phyloP scores from a whole-genome alignment of 495 filamentous ascomycete species.

The Hypoxylon rickii region DNA sequence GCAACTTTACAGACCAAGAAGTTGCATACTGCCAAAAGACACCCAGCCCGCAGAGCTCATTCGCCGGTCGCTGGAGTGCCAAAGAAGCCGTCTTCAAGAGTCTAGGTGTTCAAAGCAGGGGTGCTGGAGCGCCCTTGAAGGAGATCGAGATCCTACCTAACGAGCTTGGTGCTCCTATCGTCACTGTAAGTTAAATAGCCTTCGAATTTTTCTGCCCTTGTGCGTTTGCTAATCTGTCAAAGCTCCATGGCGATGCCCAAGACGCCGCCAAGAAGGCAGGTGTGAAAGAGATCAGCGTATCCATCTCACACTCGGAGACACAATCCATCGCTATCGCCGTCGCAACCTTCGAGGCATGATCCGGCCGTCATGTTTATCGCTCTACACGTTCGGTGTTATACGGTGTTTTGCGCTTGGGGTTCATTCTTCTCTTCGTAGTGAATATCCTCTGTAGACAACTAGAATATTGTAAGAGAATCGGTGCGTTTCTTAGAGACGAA shows the following conservation, averaged over 20 bases:
- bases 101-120: slow-evolving; percentile 83
- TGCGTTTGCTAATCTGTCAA: slow-evolving; percentile 46
- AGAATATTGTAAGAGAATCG: slow-evolving; percentile 3
- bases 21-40: slow-evolving; percentile 83
- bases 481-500: slow-evolving; percentile 8
- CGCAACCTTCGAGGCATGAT: slow-evolving; percentile 62
- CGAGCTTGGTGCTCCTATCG: slow-evolving; percentile 78
- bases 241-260: slow-evolving; percentile 86
- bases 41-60: slow-evolving; percentile 73
- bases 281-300: slow-evolving; percentile 84
- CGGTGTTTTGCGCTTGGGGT: slow-evolving; percentile 20
- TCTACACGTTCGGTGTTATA: slow-evolving; percentile 18
- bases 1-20: slow-evolving; percentile 88
- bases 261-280: slow-evolving; percentile 80
- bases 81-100: slow-evolving; percentile 99
- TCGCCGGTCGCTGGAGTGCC: slow-evolving; percentile 92
- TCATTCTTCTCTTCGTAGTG: slow-evolving; percentile 22
- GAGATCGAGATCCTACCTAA: slow-evolving; percentile 91
- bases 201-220: not conserved
- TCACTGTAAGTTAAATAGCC: slow-evolving; percentile 70
- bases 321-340: slow-evolving; percentile 94
- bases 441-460: slow-evolving; percentile 31
- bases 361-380: slow-evolving; percentile 3
- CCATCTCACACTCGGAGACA: slow-evolving; percentile 89
- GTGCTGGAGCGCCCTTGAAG: slow-evolving; percentile 85